phyloP scores from a whole-genome alignment of 148 eudicot genomes.

The Bassia scoparia region DNA sequence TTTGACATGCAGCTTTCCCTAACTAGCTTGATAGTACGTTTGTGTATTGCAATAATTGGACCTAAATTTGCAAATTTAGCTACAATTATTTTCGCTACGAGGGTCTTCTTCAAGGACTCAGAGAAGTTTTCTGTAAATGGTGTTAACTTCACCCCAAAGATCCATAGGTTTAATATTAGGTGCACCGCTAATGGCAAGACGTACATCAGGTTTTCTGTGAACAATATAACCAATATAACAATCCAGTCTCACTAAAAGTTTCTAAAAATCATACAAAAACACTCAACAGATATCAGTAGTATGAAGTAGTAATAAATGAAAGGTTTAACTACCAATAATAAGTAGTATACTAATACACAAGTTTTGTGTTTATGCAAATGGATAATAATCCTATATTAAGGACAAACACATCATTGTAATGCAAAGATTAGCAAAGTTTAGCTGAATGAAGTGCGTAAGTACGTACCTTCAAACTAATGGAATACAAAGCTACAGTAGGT shows the following conservation, averaged over 20 bases:
- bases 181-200: neutral
- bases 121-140: no score
- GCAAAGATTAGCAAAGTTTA: neutral
- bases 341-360: no score
- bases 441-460: no score
- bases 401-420: no score
- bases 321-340: no score
- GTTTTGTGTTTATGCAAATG: no score
- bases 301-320: no score
- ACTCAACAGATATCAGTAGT: no score
- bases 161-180: neutral
- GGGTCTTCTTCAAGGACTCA: neutral
- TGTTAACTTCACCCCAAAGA: neutral
- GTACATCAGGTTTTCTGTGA: neutral
- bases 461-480: slow-evolving; percentile 78
- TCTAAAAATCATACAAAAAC: no score
- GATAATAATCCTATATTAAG: no score
- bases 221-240: no score
- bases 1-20: neutral
- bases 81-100: slow-evolving; percentile 5
- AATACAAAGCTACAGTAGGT: slow-evolving; percentile 60
- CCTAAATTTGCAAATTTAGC: slow-evolving; percentile 12
- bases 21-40: neutral
- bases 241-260: no score
- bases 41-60: slow-evolving; percentile 19